Evolutionary conservation across 2,329 filamentous ascomycete genomes (phyloP), one percentile per base, ranked within the genome.

Genomic region (Colletotrichum orchidophilum): DNA sequence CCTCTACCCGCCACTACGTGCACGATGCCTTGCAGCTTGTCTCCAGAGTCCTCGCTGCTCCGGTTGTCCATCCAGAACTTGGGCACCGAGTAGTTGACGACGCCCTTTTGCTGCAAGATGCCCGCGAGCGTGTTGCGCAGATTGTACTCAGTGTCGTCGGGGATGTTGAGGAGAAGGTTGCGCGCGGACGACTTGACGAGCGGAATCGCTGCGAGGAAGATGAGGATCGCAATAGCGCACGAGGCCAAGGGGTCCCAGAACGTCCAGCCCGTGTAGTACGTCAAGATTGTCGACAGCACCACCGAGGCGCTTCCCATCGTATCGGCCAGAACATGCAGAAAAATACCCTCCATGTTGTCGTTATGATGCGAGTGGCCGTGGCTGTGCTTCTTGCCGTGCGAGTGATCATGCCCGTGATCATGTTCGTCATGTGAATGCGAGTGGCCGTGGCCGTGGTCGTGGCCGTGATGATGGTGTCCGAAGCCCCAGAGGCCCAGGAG

Each of bases 261-360:
- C 7, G 94, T 89, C 95, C 96, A 98, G 18, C 93, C 93, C 78
- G 94, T 93, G 76, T 94, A 91, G 78, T 97, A 92, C 0, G 97
- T 97, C 26, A 98, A 86, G 0, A 94, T 84, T 0, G 96, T 99
- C 8, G 95, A 98, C 39, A 95, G 90, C 73, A 99, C 97, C 58
- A 99, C 96, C 1, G 96, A 96, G 1, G 95, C 93, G 65, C 95
- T 98, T 29, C 96, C 96, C 33, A 98, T 90, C 0, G 96, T 97
- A 79, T 99, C 96, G 6, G 96, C 96, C 31, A 98, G 87, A 61
- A 99, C 94, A 78, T 99, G 96, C 24, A 99, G 86, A 81, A 97
- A 99, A 75, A 99, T 98, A 13, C 96, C 96, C 76, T 96, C 84
- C 95, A 99, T 98, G 79, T 99, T 99, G 77, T 99, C 96, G 80